These are phyloP conservation scores for Hypomontagnella submonticulosa DNA, from an alignment of 495 filamentous ascomycete genomes.

Conservation along the genomic window DNA sequence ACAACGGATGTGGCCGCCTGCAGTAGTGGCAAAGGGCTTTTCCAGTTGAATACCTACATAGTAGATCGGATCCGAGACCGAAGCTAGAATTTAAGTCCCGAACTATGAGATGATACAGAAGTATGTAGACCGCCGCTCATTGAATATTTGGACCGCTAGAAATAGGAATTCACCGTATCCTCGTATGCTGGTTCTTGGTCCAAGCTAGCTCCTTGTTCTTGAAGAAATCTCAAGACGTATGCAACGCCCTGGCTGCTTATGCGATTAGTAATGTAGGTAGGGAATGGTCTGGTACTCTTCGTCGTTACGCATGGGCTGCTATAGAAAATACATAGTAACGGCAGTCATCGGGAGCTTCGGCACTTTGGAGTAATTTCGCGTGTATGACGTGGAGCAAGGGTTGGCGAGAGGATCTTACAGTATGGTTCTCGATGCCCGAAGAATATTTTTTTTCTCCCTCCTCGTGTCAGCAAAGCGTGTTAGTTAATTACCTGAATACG, in stretches of 20 bases:
- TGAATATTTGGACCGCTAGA: too few species aligned
- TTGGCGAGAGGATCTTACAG: conserved; percentile 14
- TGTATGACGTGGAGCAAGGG: conserved; percentile 11
- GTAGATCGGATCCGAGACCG: neutral
- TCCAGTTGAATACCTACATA: neutral
- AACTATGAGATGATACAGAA: too few species aligned
- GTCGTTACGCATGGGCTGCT: too few species aligned
- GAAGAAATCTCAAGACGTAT: too few species aligned
- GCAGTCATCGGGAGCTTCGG: conserved; percentile 15
- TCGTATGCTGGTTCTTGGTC: too few species aligned
- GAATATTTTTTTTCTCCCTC: neutral
- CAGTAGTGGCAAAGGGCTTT: conserved; percentile 11
- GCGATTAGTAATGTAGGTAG: conserved; percentile 1
- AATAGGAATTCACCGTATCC: too few species aligned
- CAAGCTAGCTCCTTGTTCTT: too few species aligned
- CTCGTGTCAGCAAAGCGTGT: conserved; percentile 9
- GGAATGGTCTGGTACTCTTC: too few species aligned
- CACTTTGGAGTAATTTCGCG: conserved; percentile 8
- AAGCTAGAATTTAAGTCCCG: too few species aligned
- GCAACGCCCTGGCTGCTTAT: neutral
- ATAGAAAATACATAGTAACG: neutral
- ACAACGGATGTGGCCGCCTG: conserved; percentile 20
- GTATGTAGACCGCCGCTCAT: too few species aligned
- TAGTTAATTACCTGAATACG: neutral
- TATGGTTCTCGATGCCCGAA: conserved; percentile 3